Evolutionary conservation across 208 protist species (phyloP), one percentile per base, ranked within the genome.

Genomic region (Leishmania gerbilli): DNA sequence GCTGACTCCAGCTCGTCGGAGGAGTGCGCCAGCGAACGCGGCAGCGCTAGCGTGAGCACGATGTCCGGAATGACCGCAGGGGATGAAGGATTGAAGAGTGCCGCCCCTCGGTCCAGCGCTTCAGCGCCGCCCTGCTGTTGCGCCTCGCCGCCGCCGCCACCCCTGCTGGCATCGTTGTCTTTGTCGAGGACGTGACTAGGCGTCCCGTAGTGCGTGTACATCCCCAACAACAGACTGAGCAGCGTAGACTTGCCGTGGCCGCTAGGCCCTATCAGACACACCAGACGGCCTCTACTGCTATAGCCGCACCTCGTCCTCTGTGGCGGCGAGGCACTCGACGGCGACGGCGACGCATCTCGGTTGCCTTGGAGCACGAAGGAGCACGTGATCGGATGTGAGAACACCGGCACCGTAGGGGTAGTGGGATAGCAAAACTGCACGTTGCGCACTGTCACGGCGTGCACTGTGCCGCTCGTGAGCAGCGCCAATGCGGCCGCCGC

Each of bases 231-330:
- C 55, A 96, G 83, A 9, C 86, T 88, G n/a, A 96, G 84, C 60
- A 95, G 79, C 21, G 93, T 96, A 47, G 89, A 93, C 84, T 96
- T 96, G 51, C 93, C 93, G 71, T 88, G 92, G 8, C 93, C 93
- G 69, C 91, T 95, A 6, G 84, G 82, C 3, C 93, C 90, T 0
- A 90, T 84, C 0, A 96, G 71, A 64, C 87, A 92, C 62, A 96
- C 87, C 31, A 96, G 82, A 53, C 81, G 81, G 2, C 93, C 93
- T 19, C 45, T 68, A 40, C 86, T 78, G 40, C 74, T 84, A 11
- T 47, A 47, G n/a, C 53, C 31, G 3, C 47, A 40, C 42, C 9
- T 24, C 5, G 42, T 42, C 4, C 7, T 58, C 19, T 34, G 40
- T n/a, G 40, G 47, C 34, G 31, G 62, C 75, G 55, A 87, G 58